These are phyloP conservation scores for Noccaea caerulescens DNA, from an alignment of 345 rosid genomes.

Conservation along the genomic window DNA sequence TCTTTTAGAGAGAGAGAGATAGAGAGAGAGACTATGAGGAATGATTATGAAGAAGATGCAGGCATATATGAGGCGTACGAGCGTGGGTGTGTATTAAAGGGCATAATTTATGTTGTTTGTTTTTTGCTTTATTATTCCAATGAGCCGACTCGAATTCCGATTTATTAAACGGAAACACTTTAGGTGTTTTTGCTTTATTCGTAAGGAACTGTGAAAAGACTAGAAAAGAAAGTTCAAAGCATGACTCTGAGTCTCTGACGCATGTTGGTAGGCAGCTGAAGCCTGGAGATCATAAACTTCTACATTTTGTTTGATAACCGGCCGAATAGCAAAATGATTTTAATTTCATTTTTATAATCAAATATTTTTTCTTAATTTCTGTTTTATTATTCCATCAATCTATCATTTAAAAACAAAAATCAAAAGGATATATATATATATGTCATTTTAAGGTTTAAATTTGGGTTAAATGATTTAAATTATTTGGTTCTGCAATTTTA, in stretches of 20 bases:
- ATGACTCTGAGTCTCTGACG: neutral
- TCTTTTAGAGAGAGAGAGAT: neutral
- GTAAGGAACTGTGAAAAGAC: slow-evolving; percentile 26
- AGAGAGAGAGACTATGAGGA: slow-evolving; percentile 7
- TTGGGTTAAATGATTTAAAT: neutral
- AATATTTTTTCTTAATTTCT: neutral
- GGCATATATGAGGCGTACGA: slow-evolving; percentile 3
- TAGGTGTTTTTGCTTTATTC: slow-evolving; percentile 36
- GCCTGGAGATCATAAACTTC: slow-evolving; percentile 13
- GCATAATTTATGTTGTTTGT: slow-evolving; percentile 18
- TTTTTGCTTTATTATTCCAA: slow-evolving; percentile 35
- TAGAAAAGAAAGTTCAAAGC: slow-evolving; percentile 26
- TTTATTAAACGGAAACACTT: slow-evolving; percentile 25
- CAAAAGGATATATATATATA: neutral
- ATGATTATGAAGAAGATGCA: slow-evolving; percentile 27
- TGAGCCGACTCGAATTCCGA: slow-evolving; percentile 40
- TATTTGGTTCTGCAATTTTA: neutral
- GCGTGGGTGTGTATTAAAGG: slow-evolving; percentile 22
- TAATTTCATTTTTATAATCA: neutral
- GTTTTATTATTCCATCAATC: neutral
- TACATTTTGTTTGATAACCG: neutral
- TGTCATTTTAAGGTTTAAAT: neutral
- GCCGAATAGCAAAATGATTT: neutral
- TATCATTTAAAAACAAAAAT: neutral
- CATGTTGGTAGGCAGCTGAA: slow-evolving; percentile 12